phyloP scores from a whole-genome alignment of 805 yeast species.

The Sugiyamaella lignohabitans region DNA sequence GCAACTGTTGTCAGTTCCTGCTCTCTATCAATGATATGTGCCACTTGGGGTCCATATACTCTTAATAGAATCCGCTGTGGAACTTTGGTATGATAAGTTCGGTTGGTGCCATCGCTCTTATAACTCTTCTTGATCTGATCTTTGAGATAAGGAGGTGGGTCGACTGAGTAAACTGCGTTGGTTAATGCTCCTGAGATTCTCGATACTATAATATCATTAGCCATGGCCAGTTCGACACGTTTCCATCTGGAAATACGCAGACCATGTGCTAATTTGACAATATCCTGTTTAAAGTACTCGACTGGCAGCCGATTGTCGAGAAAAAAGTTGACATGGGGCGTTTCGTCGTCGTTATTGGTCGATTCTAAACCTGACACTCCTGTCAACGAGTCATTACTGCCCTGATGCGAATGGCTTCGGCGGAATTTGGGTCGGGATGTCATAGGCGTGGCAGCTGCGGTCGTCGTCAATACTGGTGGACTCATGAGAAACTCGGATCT shows the following conservation, averaged over 20 bases:
- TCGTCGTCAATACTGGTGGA: neutral
- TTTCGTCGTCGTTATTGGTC: constrained; percentile 8
- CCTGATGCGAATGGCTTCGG: constrained; percentile 4
- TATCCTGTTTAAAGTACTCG: constrained; percentile 81
- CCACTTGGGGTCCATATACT: constrained; percentile 85
- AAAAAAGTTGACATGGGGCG: constrained; percentile 40
- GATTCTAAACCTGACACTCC: no score
- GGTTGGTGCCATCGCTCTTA: constrained; percentile 13
- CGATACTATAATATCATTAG: constrained; percentile 43
- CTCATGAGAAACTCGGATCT: no score
- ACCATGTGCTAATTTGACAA: constrained; percentile 55
- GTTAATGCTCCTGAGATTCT: constrained; percentile 92
- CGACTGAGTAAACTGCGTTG: constrained; percentile 76
- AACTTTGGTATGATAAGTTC: constrained; percentile 29
- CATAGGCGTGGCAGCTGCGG: no score
- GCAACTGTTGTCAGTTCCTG: constrained; percentile 66
- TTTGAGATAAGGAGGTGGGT: constrained; percentile 41
- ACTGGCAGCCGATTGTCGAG: constrained; percentile 73
- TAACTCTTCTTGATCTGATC: constrained; percentile 30
- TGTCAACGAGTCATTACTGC: constrained; percentile 3
- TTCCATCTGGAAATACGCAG: constrained; percentile 78
- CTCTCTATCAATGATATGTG: constrained; percentile 77
- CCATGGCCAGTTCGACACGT: constrained; percentile 37
- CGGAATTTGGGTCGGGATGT: constrained; percentile 4
- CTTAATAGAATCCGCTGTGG: constrained; percentile 65